Evolutionary conservation across 2,329 filamentous ascomycete species (phyloP), one percentile per base, ranked within the genome.

Genomic region (Exophiala sideris): DNA sequence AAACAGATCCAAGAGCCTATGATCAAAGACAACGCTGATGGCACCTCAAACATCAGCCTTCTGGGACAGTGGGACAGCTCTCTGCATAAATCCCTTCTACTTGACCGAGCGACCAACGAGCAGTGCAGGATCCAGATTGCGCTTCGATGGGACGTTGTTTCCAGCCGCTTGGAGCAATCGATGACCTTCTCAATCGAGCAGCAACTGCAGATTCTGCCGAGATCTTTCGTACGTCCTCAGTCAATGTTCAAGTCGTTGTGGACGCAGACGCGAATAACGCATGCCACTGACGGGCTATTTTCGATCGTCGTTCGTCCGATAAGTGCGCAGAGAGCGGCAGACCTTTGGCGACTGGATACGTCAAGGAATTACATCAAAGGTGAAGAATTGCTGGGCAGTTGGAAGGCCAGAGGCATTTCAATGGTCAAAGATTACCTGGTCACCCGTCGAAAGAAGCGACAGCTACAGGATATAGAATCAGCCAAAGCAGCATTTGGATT

Each of bases 61-160:
- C 81, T 87, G n/a, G 91, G 88, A 0, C 91, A 97, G 66, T 99
- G 94, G 94, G 94, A 99, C 68, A 96, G 92, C 0, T 95, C 91
- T 65, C 79, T 94, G 62, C 94, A 99, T 70, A 86, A 85, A 59
- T 96, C 94, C 5, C 77, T 95, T n/a, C 79, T 97, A 11, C 82
- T 99, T n/a, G 91, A 99, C 71, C 85, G 92, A 21, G 87, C 89
- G 1, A 97, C 94, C 1, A 83, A 89, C n/a, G 91, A 96, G 56
- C 94, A 91, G 68, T 91, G 94, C 70, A 87, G 88, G 40, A 88
- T 99, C 16, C 91, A 96, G 70, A 86, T 96, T 72, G 86, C 87
- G 0, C 76, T 97, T 9, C 81, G 83, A 12, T 97, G 92, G 89
- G 88, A 96, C 64, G 83, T 97, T 24, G 80, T 81, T 55, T 95